Conservation (phyloP, 1,284 basidiomycete species). For the Fomitopsis schrenkii region DNA sequence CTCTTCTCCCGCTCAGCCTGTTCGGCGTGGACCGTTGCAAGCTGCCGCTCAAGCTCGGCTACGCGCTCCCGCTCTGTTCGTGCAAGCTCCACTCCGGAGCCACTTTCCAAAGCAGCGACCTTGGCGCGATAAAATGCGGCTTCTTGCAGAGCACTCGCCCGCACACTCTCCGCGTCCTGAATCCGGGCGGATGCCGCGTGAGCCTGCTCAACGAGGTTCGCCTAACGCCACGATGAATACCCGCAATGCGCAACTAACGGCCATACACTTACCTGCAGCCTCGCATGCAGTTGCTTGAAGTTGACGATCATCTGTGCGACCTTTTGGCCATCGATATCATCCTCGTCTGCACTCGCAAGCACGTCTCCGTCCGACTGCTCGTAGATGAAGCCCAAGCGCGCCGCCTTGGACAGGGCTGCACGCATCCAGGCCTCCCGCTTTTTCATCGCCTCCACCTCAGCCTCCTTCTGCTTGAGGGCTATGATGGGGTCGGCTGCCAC, state of each 20-base stretch:
- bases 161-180: constrained; percentile 77
- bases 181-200: constrained; percentile 75
- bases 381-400: constrained; percentile 79
- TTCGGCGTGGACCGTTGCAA: constrained; percentile 75
- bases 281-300: constrained; percentile 88
- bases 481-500: constrained; percentile 70
- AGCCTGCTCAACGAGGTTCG: constrained; percentile 71
- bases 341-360: constrained; percentile 34
- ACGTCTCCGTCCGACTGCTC: constrained; percentile 37
- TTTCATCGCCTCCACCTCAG: constrained; percentile 75
- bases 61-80: neutral
- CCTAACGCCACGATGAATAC: constrained; percentile 37
- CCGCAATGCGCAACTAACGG: constrained; percentile 2
- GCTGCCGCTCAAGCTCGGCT: constrained; percentile 73
- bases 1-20: constrained; percentile 68
- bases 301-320: constrained; percentile 74
- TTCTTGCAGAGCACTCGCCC: constrained; percentile 85
- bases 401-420: constrained; percentile 75
- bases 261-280: constrained; percentile 69
- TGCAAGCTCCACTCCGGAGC: constrained; percentile 59
- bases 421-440: constrained; percentile 87
- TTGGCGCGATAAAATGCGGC: constrained; percentile 97
- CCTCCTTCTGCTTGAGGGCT: constrained; percentile 78
- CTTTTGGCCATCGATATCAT: constrained; percentile 36
- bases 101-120: constrained; percentile 79